phyloP scores from a whole-genome alignment of 163 green algal genomes.

The Chlorella variabilis region DNA sequence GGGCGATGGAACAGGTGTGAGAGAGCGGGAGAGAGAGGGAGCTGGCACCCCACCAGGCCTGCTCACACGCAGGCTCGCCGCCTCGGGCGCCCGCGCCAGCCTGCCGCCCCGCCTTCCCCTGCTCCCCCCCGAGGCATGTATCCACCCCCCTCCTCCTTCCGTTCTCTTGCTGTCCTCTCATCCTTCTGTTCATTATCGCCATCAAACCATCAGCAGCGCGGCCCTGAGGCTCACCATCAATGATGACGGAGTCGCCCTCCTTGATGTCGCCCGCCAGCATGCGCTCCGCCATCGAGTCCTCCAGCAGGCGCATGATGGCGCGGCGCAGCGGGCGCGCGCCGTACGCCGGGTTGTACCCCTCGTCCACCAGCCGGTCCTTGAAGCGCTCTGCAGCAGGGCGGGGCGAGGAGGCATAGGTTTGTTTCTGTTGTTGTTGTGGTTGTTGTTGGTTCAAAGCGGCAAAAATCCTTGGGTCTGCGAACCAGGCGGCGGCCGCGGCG shows the following conservation, averaged over 20 bases:
- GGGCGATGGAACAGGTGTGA: neutral
- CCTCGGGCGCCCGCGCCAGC: no score
- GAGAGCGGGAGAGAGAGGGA: neutral
- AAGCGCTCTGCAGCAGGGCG: conserved; percentile 72
- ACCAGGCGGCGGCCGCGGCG: no score
- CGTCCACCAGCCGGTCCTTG: conserved; percentile 97
- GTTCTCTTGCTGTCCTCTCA: no score
- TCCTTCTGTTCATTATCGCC: no score
- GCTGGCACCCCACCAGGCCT: neutral
- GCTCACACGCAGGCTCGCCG: no score
- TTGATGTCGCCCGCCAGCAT: conserved; percentile 97
- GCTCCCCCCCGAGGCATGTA: no score
- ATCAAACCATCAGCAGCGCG: no score
- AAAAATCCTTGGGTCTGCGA: no score
- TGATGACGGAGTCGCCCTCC: conserved; percentile 97
- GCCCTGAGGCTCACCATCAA: conserved; percentile 75
- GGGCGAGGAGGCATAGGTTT: neutral
- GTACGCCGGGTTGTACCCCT: conserved; percentile 98
- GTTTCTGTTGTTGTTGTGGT: neutral
- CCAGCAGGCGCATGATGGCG: conserved; percentile 98
- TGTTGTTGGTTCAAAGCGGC: no score
- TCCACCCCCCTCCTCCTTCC: no score
- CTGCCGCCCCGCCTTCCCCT: no score
- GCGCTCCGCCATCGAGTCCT: conserved; percentile 97
- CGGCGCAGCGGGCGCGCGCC: conserved; percentile 95